Percentiles rank a stretch among this genome's conserved stretches.
phyloP scores from a whole-genome alignment of 2,329 filamentous ascomycete genomes.

The Phyllosticta citrichinensis region DNA sequence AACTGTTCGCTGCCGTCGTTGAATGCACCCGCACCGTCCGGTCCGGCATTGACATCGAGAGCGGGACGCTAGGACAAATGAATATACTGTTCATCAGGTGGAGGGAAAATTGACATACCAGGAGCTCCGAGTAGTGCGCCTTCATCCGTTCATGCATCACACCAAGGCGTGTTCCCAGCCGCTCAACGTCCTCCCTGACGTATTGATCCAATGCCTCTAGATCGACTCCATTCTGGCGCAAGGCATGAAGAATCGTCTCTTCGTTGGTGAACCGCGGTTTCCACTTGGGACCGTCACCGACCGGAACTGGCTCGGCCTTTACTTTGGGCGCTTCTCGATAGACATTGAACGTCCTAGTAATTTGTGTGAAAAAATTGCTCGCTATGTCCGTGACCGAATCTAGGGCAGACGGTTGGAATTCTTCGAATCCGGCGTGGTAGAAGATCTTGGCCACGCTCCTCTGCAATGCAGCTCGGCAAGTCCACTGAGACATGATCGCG shows the following conservation, averaged over 20 bases:
- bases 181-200: slow-evolving; percentile 86
- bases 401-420: slow-evolving; percentile 88
- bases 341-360: slow-evolving; percentile 66
- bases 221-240: slow-evolving; percentile 76
- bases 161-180: slow-evolving; percentile 65
- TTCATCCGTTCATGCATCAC: slow-evolving; percentile 94
- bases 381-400: slow-evolving; percentile 86
- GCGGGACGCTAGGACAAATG: slow-evolving; percentile 55
- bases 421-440: slow-evolving; percentile 93
- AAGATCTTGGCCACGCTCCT: slow-evolving; percentile 90
- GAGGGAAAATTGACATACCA: slow-evolving; percentile 36
- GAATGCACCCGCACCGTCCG: slow-evolving; percentile 83
- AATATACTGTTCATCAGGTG: slow-evolving; percentile 11
- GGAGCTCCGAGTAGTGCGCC: slow-evolving; percentile 78
- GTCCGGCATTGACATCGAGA: slow-evolving; percentile 60
- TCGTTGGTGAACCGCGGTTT: slow-evolving; percentile 68
- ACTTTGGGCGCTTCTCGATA: slow-evolving; percentile 79
- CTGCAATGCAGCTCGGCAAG: slow-evolving; percentile 75
- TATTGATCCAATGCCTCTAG: slow-evolving; percentile 75
- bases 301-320: slow-evolving; percentile 34
- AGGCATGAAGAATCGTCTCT: slow-evolving; percentile 76
- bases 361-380: slow-evolving; percentile 77
- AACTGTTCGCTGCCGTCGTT: slow-evolving; percentile 97
- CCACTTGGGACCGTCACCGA: slow-evolving; percentile 32
- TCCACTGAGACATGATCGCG: slow-evolving; percentile 72